Conservation (phyloP, 129 eudicot species). For the Tanacetum coccineum region DNA sequence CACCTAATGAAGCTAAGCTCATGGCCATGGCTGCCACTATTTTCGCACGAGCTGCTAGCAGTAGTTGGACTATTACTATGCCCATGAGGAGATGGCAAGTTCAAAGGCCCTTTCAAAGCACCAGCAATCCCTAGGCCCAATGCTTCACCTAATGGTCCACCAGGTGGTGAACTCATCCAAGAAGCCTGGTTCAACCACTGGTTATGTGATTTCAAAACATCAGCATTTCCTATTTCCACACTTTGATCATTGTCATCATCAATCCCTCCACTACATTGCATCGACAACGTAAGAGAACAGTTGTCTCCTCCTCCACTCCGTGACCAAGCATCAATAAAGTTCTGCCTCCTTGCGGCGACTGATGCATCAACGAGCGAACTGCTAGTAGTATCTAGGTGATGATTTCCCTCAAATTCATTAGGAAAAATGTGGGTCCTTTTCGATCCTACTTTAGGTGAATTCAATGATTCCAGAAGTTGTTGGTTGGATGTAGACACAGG, state of each 20-base stretch:
- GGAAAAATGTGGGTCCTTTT: conserved; percentile 33
- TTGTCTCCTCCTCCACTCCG: conserved; percentile 39
- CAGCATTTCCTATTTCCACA: conserved; percentile 20
- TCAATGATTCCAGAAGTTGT: conserved; percentile 34
- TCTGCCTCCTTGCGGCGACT: conserved; percentile 39
- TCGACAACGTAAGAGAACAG: conserved; percentile 49
- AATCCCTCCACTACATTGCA: conserved; percentile 44
- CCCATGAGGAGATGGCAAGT: conserved; percentile 30
- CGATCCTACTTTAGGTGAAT: conserved; percentile 33
- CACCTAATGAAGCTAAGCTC: conserved; percentile 27
- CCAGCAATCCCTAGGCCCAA: conserved; percentile 57
- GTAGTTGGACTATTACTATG: conserved; percentile 32
- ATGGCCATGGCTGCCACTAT: conserved; percentile 25
- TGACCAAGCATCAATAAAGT: conserved; percentile 65
- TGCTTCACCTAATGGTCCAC: conserved; percentile 85
- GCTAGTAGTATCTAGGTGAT: conserved; percentile 19
- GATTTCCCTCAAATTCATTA: conserved; percentile 21
- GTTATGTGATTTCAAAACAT: conserved; percentile 22
- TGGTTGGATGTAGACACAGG: conserved; percentile 32
- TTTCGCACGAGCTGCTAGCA: conserved; percentile 46
- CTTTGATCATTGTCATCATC: conserved; percentile 21
- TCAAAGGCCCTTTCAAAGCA: conserved; percentile 10
- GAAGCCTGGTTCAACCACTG: conserved; percentile 44
- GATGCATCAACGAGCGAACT: conserved; percentile 15
- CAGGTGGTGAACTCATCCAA: conserved; percentile 59